A percentile compares a stretch with the other conserved stretches of the same genome.
Conservation (phyloP, 345 rosid species). For the Melaleuca quinquenervia region DNA sequence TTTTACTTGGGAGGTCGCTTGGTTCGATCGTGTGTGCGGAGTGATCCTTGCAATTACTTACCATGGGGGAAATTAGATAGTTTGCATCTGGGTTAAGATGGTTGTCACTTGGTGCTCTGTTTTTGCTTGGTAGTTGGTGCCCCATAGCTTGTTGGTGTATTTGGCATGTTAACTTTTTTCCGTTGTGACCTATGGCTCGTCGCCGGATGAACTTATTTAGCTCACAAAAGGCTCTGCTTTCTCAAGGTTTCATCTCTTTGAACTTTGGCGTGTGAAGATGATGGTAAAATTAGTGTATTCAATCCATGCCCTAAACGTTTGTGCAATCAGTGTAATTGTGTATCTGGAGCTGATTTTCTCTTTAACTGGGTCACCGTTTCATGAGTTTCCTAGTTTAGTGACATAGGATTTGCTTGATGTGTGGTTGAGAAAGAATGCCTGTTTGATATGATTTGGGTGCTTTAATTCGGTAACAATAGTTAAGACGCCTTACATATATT, state of each 20-base stretch:
- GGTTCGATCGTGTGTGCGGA: background rate
- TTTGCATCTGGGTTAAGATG: background rate
- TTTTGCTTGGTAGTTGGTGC: background rate
- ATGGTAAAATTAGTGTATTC: background rate
- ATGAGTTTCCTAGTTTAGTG: background rate
- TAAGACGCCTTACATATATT: background rate
- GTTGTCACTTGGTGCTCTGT: background rate
- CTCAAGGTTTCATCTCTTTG: background rate
- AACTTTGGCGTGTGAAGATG: background rate
- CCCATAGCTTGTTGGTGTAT: background rate
- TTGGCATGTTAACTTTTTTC: background rate
- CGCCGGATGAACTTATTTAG: background rate
- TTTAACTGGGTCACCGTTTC: background rate
- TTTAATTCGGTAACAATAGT: background rate
- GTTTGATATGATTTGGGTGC: background rate
- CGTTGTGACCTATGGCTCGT: background rate
- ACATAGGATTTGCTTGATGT: background rate
- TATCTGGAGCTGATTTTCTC: background rate
- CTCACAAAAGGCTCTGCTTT: too few species aligned
- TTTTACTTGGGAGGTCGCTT: background rate
- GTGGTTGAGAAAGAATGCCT: background rate
- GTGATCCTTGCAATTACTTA: background rate
- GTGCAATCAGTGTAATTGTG: background rate
- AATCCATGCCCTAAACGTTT: background rate
- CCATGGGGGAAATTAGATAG: background rate